Conservation (phyloP, 768 basidiomycete species). For the Tulasnella sp. region DNA sequence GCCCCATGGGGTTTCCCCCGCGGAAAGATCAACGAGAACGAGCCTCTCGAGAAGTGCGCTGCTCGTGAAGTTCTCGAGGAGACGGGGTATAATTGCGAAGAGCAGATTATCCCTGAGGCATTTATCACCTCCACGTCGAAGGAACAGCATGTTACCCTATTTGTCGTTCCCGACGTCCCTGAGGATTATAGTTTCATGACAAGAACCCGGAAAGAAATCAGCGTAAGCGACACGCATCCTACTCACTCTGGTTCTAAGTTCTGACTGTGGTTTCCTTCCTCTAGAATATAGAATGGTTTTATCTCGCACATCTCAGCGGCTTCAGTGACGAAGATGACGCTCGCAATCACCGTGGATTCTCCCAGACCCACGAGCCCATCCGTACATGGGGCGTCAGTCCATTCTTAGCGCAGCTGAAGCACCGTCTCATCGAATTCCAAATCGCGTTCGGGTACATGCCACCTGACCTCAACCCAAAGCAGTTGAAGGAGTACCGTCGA, state of each 20-base stretch:
- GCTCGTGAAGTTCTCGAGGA: conserved; percentile 95
- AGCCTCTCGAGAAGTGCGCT: conserved; percentile 78
- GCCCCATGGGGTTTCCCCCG: conserved; percentile 99
- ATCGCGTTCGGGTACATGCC: conserved; percentile 17
- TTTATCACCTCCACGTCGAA: conserved; percentile 82
- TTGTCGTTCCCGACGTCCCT: conserved; percentile 80
- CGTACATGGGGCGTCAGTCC: conserved; percentile 23
- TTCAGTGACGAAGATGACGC: conserved; percentile 52
- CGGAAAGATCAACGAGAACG: conserved; percentile 98
- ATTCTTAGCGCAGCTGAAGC: conserved; percentile 19
- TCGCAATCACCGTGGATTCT: neutral
- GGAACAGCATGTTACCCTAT: conserved; percentile 86
- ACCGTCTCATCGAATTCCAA: conserved; percentile 21
- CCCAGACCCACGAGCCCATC: conserved; percentile 7
- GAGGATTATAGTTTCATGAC: conserved; percentile 89
- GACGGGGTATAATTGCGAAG: conserved; percentile 85
- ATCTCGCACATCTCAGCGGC: conserved; percentile 79
- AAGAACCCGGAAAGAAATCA: conserved; percentile 95
- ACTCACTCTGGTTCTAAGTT: neutral
- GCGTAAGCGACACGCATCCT: conserved; percentile 51
- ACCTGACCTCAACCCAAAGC: conserved; percentile 10
- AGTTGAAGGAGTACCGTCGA: conserved; percentile 17
- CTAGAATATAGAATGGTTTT: conserved; percentile 97
- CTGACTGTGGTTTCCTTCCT: neutral
- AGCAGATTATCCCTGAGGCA: conserved; percentile 59